Base-by-base conservation (phyloP, 176 grass and related monocot genomes). In the Sorghum bicolor region DNA sequence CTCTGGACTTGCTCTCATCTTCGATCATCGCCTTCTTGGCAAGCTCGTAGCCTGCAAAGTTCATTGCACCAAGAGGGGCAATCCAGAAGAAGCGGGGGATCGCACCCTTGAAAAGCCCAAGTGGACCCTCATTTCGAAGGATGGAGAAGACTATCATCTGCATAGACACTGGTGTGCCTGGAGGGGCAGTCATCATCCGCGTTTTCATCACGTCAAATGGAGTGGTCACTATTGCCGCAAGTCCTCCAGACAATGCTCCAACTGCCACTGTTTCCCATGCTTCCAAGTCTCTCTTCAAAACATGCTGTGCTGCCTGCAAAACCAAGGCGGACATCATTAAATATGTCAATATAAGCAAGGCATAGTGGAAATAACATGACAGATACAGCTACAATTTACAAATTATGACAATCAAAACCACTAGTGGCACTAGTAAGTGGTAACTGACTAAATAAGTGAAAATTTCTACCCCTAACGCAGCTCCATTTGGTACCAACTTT, bases 171-270 rank as follows among this genome's bases (percentile, higher is more conserved):
- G 91, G 96, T 6, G 92, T 75, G 80, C 96, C 91, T 78, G 81
- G 96, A 10, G 91, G 89, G 5, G 96, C 93, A 8, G 96, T 98
- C 96, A 98, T 98, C 91, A 95, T 95, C 71, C 96, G 83, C 0
- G 93, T 98, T 70, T 98, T 98, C 93, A 98, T 95, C 70, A 98
- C 93, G 43, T 98, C 96, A 5, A 98, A 98, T 31, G 96, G 96
- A 38, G 96, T 98, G 5, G 96, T 98, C 10, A 98, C 74, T 20
- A 98, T 84, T 24, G 96, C 96, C 4, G 93, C 96, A 78, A 98
- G 75, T 19, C 96, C 96, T 25, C 96, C 96, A 36, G 96, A 98
- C 52, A 98, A 66, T 28, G 93, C 96, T 45, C 93, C 96, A 32
- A 98, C 93, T 8, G 80, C 77, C 4, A 98, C 44, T 19, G 87